Percentiles rank a stretch among this genome's conserved stretches.
phyloP scores from a whole-genome alignment of 805 yeast genomes.

The Wickerhamomyces pijperi region DNA sequence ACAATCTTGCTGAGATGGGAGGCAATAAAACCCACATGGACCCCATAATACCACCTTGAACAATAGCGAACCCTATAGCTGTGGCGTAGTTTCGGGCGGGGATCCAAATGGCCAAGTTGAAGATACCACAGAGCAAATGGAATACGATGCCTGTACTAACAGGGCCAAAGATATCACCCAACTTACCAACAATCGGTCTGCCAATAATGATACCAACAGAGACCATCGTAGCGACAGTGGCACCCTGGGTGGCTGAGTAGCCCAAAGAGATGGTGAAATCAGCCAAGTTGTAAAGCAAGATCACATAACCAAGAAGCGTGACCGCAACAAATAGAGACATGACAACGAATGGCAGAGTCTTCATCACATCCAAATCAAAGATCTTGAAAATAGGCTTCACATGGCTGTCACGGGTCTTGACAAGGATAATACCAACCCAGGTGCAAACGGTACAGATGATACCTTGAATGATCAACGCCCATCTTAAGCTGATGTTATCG shows the following conservation, averaged over 20 bases:
- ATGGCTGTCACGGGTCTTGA: slow-evolving; percentile 27
- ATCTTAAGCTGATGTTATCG: slow-evolving; percentile 17
- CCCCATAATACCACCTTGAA: slow-evolving; percentile 52
- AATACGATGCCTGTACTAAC: slow-evolving; percentile 31
- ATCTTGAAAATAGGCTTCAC: slow-evolving; percentile 20
- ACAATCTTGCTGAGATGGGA: slow-evolving; percentile 38
- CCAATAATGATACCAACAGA: slow-evolving; percentile 46
- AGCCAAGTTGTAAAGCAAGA: slow-evolving; percentile 45
- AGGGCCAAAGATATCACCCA: slow-evolving; percentile 42
- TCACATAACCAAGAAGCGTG: slow-evolving; percentile 51
- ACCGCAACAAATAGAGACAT: slow-evolving; percentile 28
- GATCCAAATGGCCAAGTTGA: slow-evolving; percentile 41
- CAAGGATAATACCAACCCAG: slow-evolving; percentile 21
- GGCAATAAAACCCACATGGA: slow-evolving; percentile 46
- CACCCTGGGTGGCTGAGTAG: slow-evolving; percentile 40
- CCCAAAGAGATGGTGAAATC: slow-evolving; percentile 54
- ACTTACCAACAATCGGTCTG: slow-evolving; percentile 42
- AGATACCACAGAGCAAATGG: slow-evolving; percentile 27
- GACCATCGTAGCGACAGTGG: slow-evolving; percentile 48
- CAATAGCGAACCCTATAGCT: slow-evolving; percentile 37
- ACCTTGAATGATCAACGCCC: slow-evolving; percentile 27
- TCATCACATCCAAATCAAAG: not conserved
- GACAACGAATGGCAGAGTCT: slow-evolving; percentile 29
- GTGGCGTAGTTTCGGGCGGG: slow-evolving; percentile 50
- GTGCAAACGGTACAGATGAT: slow-evolving; percentile 26